Evolutionary conservation across 2,329 filamentous ascomycete genomes (phyloP).

Genomic region (Exophiala sp.): DNA sequence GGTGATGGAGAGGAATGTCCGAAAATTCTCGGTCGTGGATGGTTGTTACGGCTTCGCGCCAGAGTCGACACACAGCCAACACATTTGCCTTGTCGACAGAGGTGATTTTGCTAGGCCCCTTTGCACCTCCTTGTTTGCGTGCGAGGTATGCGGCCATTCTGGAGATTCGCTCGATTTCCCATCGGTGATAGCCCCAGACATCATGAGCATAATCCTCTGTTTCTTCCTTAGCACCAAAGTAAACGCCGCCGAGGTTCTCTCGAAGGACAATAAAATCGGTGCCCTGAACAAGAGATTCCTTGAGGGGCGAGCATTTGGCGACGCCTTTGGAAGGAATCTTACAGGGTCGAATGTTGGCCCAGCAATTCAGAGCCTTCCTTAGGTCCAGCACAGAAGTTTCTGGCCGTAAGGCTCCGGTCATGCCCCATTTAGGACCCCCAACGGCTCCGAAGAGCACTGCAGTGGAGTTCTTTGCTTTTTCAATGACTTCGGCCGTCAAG

Average conservation of each 20-base stretch:
- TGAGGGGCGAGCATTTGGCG: constrained; percentile 76
- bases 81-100: constrained; percentile 93
- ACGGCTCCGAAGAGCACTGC: constrained; percentile 86
- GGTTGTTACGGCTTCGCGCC: constrained; percentile 77
- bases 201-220: constrained; percentile 55
- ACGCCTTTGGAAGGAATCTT: constrained; percentile 54
- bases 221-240: constrained; percentile 41
- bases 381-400: constrained; percentile 83
- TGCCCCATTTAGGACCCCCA: constrained; percentile 86
- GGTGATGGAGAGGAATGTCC: constrained; percentile 72
- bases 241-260: constrained; percentile 52
- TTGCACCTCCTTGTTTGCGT: constrained; percentile 54
- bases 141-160: constrained; percentile 75
- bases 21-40: constrained; percentile 81
- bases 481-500: constrained; percentile 73
- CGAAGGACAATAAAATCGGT: constrained; percentile 50
- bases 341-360: constrained; percentile 83
- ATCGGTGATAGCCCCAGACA: constrained; percentile 75
- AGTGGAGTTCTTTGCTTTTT: constrained; percentile 73
- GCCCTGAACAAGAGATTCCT: constrained; percentile 68
- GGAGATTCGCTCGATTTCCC: constrained; percentile 79
- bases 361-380: constrained; percentile 82
- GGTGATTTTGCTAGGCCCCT: constrained; percentile 69
- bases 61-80: constrained; percentile 77
- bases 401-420: constrained; percentile 60